phyloP scores from a whole-genome alignment of 257 asterid genomes.

The Solanum gracilifrons region DNA sequence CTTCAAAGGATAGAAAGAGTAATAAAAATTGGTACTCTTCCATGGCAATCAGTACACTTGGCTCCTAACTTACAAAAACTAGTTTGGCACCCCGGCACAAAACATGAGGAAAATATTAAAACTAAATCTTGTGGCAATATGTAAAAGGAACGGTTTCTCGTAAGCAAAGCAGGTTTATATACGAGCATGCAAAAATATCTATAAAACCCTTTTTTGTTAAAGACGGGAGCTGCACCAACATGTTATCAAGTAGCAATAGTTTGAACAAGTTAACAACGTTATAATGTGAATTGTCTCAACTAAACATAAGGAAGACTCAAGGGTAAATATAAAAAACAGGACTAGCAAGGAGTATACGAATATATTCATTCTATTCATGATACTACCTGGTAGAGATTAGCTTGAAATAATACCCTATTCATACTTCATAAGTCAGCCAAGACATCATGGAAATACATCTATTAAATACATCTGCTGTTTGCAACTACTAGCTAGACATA shows the following conservation, averaged over 20 bases:
- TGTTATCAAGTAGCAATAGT: not conserved
- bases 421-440: not conserved
- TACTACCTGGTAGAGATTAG: not conserved
- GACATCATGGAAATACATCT: not conserved
- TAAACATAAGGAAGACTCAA: not conserved
- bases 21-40: not conserved
- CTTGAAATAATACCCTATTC: not conserved
- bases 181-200: not conserved
- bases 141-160: not conserved
- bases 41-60: not conserved
- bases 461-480: not conserved
- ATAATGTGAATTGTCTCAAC: not conserved
- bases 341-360: not conserved
- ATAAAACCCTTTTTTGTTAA: not conserved
- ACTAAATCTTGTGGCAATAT: not conserved
- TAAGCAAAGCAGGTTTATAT: not conserved
- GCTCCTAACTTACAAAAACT: not conserved
- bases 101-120: not conserved
- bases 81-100: not conserved
- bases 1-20: not conserved
- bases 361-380: not conserved
- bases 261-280: not conserved
- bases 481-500: not conserved
- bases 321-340: not conserved
- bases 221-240: not conserved